A percentile compares a stretch with the other conserved stretches of the same genome.
Evolutionary conservation across 345 rosid genomes (phyloP).

Genomic region (Hibiscus mutabilis): DNA sequence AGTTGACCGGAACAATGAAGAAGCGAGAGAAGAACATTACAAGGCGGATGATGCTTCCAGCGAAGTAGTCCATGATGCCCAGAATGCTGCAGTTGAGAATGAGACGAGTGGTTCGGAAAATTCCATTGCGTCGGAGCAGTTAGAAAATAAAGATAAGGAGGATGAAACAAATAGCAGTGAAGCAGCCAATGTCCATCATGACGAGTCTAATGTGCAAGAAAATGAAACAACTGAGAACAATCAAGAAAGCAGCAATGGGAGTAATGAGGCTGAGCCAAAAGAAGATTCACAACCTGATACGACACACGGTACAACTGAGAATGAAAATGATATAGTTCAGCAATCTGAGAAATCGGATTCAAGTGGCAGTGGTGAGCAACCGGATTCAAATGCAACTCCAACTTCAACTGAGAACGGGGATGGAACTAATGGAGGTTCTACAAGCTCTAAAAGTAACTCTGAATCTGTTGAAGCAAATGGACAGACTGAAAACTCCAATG

Average conservation of each 20-base stretch:
- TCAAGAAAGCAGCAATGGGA: slow-evolving; percentile 20
- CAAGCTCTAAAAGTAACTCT: slow-evolving; percentile 21
- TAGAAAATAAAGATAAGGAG: slow-evolving; percentile 27
- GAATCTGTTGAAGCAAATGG: slow-evolving; percentile 19
- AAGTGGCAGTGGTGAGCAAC: slow-evolving; percentile 25
- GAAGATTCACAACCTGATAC: slow-evolving; percentile 8
- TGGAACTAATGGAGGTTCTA: slow-evolving; percentile 25
- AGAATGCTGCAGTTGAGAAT: slow-evolving; percentile 21
- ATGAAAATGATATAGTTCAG: slow-evolving; percentile 8
- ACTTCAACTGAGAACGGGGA: slow-evolving; percentile 23
- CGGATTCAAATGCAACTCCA: slow-evolving; percentile 23
- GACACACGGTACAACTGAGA: slow-evolving; percentile 19
- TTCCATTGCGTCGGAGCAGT: slow-evolving; percentile 23
- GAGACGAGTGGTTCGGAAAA: slow-evolving; percentile 22
- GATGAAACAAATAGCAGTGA: slow-evolving; percentile 15
- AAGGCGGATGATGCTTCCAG: slow-evolving; percentile 68
- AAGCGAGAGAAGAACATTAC: slow-evolving; percentile 57
- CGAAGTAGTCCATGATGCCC: slow-evolving; percentile 41
- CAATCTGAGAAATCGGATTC: slow-evolving; percentile 33
- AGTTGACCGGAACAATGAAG: slow-evolving; percentile 31
- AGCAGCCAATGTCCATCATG: slow-evolving; percentile 11
- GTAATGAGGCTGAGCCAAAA: slow-evolving; percentile 18
- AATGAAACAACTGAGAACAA: slow-evolving; percentile 20
- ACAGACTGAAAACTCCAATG: slow-evolving; percentile 16
- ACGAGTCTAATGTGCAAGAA: slow-evolving; percentile 22